Evolutionary conservation across 768 basidiomycete species (phyloP), one percentile per base, ranked within the genome.

Genomic region (Agrocybe pediades): DNA sequence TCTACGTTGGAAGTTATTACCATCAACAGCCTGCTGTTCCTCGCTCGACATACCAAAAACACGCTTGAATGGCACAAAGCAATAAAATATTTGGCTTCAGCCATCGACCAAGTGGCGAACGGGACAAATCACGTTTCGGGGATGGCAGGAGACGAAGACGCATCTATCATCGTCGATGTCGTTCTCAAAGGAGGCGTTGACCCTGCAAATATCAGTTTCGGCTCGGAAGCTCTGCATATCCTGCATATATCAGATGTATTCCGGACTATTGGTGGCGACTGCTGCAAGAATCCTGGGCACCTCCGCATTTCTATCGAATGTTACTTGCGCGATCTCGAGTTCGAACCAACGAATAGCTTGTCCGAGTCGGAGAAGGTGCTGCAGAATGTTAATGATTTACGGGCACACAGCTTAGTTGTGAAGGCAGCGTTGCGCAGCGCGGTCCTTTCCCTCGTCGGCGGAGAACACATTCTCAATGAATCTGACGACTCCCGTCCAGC

Each of bases 161-260:
- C 30, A n/a, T 19, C n/a, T 13, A 24, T 17, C 27, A 40, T 46
- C 20, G 26, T 42, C 9, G 44, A 53, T 4, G 21, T 33, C 17
- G 16, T 53, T 2, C 19, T 53, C 9, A 13, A 11, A 13, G 44
- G 42, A 20, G 52, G 56, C 6, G 9, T 57, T 11, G 36, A 54
- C 24, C 26, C 29, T 24, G 20, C 23, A 2, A 16, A 19, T 19
- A 49, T 44, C 44, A 29, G 16, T 21, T 33, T 54, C 17, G 16
- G 27, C 13, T 46, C 52, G 4, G 46, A 54, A 24, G 52, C 52
- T 2, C 49, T 57, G n/a, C 54, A 52, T 26, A 23, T 57, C 2
- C 20, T 57, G 17, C 56, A 57, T 42, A 49, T 45, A 2, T 24
- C 52, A 6, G 56, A 57, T 21, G 26, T 57, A 20, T 20, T 57